Base-by-base conservation (phyloP, 495 filamentous ascomycete species). In the Tuber melanosporum region DNA sequence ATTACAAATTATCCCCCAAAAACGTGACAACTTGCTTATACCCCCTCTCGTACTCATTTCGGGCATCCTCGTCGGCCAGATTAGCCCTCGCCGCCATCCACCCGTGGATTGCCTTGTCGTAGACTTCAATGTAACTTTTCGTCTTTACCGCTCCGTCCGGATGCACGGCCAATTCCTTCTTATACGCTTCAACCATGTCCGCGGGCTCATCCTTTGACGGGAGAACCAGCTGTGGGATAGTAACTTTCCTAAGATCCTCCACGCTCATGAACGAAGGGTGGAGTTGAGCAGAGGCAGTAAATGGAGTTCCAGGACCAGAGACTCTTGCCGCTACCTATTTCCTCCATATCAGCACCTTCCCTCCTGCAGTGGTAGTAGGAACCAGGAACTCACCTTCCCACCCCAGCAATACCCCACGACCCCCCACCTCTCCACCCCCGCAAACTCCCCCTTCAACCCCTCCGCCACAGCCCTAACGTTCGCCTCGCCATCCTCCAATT, bases 351-450 rank as follows among this genome's bases (percentile, higher is more conserved):
- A 52, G 72, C 45, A 73, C 17, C 20, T 9, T 78, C 17, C 45
- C 41, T 39, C 32, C 2, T 0, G 41, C 7, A 22, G 46, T 36
- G 5, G 26, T 14, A 57, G 43, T 47, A 89, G 10, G 12, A 62
- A 62, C 52, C n/a, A 82, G 49, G 83, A 85, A 66, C 87, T 85
- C 26, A 91, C 88, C 84, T 97, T 97, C 74, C 92, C 94, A 75
- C 95, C 95, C 95, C 94, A 99, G 88, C 95, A 99, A 89, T 88
- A 94, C 85, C 95, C 95, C n/a, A 98, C 83, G 75, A 93, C 87
- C n/a, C 87, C 94, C 93, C 93, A 97, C 45, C 88, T 91, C 81
- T 91, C 86, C 80, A 96, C 90, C 44, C 85, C 84, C 20, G 88
- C 86, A 86, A 88, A 85, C 85, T 86, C 88, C 79, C 81, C 86